Base-by-base conservation (phyloP, 2,329 filamentous ascomycete genomes). In the Plectosphaerella cucumerina region DNA sequence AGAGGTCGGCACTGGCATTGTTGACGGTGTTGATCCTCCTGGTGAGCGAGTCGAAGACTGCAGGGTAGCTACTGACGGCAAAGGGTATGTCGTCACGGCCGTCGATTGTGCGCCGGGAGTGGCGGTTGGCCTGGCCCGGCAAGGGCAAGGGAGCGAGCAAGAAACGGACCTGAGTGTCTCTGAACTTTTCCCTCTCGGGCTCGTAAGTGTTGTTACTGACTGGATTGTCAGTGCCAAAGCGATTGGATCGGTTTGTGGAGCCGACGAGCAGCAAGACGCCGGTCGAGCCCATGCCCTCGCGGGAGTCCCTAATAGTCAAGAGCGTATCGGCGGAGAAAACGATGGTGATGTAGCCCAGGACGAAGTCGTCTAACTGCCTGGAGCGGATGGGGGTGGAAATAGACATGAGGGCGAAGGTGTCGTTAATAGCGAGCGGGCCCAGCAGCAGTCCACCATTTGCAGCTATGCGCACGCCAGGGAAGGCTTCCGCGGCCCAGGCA, bases 271-370 rank as follows among this genome's bases (percentile, higher is more conserved):
- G 70, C 2, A 88, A 83, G 15, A 85, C 70, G 6, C 90, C 90
- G 1, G 84, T 89, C 0, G 76, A 65, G 21, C 84, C 88, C 9
- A 96, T 64, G 1, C 89, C 90, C 64, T 91, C 87, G 2, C 75
- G 70, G 2, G 86, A 87, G 17, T 71, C 68, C 22, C 85, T 71
- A 1, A 90, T 78, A 43, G 76, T 67, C n/a, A 84, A 71, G 4
- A 94, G 73, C 2, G 86, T 76, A 4, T 72, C 70, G 2, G 86
- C 86, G 50, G 88, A 81, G 50, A 88, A 79, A n/a, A 96, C 75
- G 2, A 93, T 72, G 1, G 90, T 96, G 72, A 96, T 80, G 73
- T 90, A 96, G 2, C 90, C 92, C 5, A 96, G 75, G 1, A 93
- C 80, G 55, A 87, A 84, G 4, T 71, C 71, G 41, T 70, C 65